Evolutionary conservation across 2,329 filamentous ascomycete species (phyloP), one percentile per base, ranked within the genome.

Genomic region (Bertia moriformis): DNA sequence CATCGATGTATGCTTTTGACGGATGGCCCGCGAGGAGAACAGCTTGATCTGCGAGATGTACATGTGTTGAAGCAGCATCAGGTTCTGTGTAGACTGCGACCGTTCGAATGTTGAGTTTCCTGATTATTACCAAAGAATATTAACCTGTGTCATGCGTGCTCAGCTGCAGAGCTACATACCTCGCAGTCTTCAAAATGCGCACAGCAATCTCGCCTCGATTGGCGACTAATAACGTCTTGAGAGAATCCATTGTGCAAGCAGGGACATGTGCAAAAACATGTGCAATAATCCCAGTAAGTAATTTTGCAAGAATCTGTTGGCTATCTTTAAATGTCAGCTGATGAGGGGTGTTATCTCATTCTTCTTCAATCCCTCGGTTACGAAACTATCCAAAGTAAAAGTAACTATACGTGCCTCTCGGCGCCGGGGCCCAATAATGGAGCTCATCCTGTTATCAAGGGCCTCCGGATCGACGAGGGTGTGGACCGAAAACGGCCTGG

Each of bases 191-290:
- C 48, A 65, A 62, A 40, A 72, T 66, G 19, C 71, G 63, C 20
- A 61, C 59, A 2, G 69, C 67, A 39, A 76, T 76, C 48, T 76
- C 71, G 37, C 71, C 73, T 36, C 73, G 60, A 49, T 78, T 77
- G 7, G 72, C 71, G 37, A 78, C 62, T 12, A 78, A 53, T 14
- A 77, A 45, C 12, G 59, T 68, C 48, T 66, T 67, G 22, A 73
- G 41, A 45, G n/a, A 40, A 30, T 35, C 15, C 32, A 35, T 35
- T 15, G 32, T 18, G 32, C n/a, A n/a, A n/a, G n/a, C n/a, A n/a
- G n/a, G n/a, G n/a, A n/a, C n/a, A n/a, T n/a, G n/a, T n/a, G n/a
- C n/a, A n/a, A n/a, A n/a, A n/a, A n/a, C n/a, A n/a, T n/a, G n/a
- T n/a, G n/a, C n/a, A n/a, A n/a, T n/a, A n/a, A n/a, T n/a, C n/a